Evolutionary conservation across 495 filamentous ascomycete species (phyloP).

Genomic region (Wilcoxina mikolae): DNA sequence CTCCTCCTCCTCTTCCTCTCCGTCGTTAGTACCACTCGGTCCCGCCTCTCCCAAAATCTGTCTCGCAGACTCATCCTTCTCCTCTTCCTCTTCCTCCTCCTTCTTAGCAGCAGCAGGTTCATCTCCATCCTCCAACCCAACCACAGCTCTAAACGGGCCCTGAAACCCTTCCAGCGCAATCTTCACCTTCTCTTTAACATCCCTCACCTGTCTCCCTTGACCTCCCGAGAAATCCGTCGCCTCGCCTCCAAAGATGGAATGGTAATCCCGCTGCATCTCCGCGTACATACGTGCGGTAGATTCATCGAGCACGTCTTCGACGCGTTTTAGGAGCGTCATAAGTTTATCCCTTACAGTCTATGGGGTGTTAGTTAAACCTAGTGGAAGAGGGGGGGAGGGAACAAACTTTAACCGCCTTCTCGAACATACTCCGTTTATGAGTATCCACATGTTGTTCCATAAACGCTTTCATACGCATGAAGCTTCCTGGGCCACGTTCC

Average conservation of each 20-base stretch:
- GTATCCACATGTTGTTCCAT: constrained; percentile 40
- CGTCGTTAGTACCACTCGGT: too few species aligned
- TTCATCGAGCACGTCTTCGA: constrained; percentile 30
- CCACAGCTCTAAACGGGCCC: constrained; percentile 2
- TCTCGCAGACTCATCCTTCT: neutral
- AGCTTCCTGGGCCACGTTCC: constrained; percentile 38
- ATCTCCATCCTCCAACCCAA: constrained; percentile 13
- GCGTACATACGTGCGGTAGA: constrained; percentile 34
- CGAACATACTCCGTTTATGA: constrained; percentile 38
- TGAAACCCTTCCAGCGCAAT: neutral
- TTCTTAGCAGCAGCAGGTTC: constrained; percentile 1
- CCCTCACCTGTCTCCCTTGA: constrained; percentile 10
- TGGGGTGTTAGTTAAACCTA: too few species aligned
- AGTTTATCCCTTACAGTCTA: too few species aligned
- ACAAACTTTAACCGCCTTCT: constrained; percentile 30
- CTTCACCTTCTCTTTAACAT: constrained; percentile 1
- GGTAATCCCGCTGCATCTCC: constrained; percentile 34
- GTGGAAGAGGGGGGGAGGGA: constrained; percentile 29
- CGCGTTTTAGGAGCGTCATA: too few species aligned
- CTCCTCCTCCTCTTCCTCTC: too few species aligned
- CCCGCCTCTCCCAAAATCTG: neutral
- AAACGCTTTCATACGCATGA: constrained; percentile 39
- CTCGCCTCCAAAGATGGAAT: constrained; percentile 15
- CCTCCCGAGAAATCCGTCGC: constrained; percentile 12
- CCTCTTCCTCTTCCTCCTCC: neutral